These are phyloP conservation scores for Populus simonii DNA, from an alignment of 345 rosid species.

Conservation along the genomic window DNA sequence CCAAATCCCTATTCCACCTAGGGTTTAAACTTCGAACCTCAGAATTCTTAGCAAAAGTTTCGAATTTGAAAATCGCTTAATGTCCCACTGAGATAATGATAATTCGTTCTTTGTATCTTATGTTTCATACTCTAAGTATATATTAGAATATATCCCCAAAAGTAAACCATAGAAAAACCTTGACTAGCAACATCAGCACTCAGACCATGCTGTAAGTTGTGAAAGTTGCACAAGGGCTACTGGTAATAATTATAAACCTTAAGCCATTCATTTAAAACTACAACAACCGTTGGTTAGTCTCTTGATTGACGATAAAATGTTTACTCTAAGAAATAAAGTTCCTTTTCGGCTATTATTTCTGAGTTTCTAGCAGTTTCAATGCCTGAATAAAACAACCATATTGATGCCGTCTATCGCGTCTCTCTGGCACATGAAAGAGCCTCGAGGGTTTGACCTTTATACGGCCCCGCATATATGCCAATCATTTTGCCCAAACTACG, in stretches of 20 bases:
- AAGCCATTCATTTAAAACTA: background rate
- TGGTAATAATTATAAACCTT: no score
- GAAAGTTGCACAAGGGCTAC: background rate
- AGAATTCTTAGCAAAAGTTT: no score
- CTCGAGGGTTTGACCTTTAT: background rate
- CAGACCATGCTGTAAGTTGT: background rate
- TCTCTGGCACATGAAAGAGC: background rate
- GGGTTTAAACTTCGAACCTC: no score
- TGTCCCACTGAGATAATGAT: background rate
- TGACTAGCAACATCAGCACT: background rate
- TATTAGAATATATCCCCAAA: no score
- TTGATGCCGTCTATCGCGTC: background rate
- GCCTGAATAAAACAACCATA: background rate
- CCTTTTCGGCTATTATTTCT: background rate
- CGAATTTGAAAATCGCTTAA: no score
- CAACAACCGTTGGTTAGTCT: background rate
- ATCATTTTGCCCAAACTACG: background rate
- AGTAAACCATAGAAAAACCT: background rate
- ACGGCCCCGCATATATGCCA: no score
- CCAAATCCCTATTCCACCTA: no score
- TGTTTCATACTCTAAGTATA: no score
- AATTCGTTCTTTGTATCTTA: no score
- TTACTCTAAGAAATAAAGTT: background rate
- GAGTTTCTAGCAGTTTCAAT: background rate
- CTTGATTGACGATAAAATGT: background rate